Conservation (phyloP, 345 rosid species). For the Barbarea vulgaris region DNA sequence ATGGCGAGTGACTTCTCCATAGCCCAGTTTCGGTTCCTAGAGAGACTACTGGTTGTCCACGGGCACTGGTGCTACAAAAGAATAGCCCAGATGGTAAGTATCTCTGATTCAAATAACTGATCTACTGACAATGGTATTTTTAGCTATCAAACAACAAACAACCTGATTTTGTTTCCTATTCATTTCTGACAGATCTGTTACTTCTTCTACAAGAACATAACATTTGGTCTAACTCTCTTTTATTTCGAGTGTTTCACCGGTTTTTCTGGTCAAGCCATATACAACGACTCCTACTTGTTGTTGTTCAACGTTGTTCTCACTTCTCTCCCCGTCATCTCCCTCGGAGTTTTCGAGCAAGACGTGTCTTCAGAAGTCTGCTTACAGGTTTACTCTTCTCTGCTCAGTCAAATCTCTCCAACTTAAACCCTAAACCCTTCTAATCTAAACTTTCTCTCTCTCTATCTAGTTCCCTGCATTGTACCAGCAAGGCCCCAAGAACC, state of each 20-base stretch:
- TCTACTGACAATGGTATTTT: slow-evolving; percentile 8
- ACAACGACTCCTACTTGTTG: slow-evolving; percentile 69
- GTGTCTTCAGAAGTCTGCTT: slow-evolving; percentile 77
- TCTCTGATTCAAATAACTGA: slow-evolving; percentile 21
- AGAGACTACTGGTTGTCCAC: slow-evolving; percentile 74
- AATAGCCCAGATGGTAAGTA: slow-evolving; percentile 77
- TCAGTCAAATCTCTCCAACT: not conserved
- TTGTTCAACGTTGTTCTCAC: slow-evolving; percentile 70
- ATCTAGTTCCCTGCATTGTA: slow-evolving; percentile 74
- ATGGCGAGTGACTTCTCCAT: slow-evolving; percentile 88
- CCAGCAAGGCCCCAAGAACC: slow-evolving; percentile 70
- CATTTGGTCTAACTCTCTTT: slow-evolving; percentile 76
- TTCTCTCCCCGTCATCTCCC: slow-evolving; percentile 75
- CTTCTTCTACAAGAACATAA: slow-evolving; percentile 80
- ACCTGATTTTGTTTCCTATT: slow-evolving; percentile 31
- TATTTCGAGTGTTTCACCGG: slow-evolving; percentile 64
- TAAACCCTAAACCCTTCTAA: slow-evolving; percentile 1
- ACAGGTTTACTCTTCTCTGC: slow-evolving; percentile 47
- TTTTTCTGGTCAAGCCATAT: slow-evolving; percentile 66
- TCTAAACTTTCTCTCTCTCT: not conserved
- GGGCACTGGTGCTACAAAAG: slow-evolving; percentile 92
- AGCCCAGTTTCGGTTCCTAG: slow-evolving; percentile 73
- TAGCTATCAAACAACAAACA: slow-evolving; percentile 3
- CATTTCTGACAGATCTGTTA: slow-evolving; percentile 56
- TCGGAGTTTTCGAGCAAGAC: slow-evolving; percentile 78